Evolutionary conservation across 2,329 filamentous ascomycete genomes (phyloP), one percentile per base, ranked within the genome.

Genomic region (Microcyclosporella mali): DNA sequence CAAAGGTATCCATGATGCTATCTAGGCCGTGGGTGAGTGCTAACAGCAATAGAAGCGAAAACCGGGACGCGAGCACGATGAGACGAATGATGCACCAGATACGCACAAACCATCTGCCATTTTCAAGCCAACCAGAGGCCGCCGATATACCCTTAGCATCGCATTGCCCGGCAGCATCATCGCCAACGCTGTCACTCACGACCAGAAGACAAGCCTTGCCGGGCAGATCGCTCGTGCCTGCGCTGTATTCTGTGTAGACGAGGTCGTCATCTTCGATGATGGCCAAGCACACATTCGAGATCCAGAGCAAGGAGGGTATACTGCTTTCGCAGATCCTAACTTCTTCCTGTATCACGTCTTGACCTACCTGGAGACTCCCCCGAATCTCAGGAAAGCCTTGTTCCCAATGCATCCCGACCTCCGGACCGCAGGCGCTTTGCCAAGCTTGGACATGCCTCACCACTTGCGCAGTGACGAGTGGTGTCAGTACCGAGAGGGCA

Each of bases 201-300:
- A 94, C 47, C 81, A 86, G 59, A 83, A 87, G 60, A 87, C 83
- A 28, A 74, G 76, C 36, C 72, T 85, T 36, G 83, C 82, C 1
- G 85, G 84, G 6, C 81, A 84, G 51, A 81, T 94, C 40, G 87
- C 87, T 4, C 84, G 88, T 40, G 85, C 86, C 27, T 75, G 88
- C 39, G 84, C 85, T 48, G 82, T 94, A 50, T 94, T 92, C 67
- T 83, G 79, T 57, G 76, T 94, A 53, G 88, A 94, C 61, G 88
- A 94, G 66, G 74, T 94, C 21, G 74, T 94, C 38, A 70, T 94
- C 41, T 94, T 85, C 63, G 81, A 90, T 59, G 88, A 94, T 65
- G 75, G 73, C n/a, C 67, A 73, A 41, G 56, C 52, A 25, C 46
- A 42, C 12, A 56, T n/a, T 28, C 51, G 44, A 43, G 53, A 51